Evolutionary conservation across 139 green algal genomes (phyloP).

Genomic region (Tetraselmis chui): DNA sequence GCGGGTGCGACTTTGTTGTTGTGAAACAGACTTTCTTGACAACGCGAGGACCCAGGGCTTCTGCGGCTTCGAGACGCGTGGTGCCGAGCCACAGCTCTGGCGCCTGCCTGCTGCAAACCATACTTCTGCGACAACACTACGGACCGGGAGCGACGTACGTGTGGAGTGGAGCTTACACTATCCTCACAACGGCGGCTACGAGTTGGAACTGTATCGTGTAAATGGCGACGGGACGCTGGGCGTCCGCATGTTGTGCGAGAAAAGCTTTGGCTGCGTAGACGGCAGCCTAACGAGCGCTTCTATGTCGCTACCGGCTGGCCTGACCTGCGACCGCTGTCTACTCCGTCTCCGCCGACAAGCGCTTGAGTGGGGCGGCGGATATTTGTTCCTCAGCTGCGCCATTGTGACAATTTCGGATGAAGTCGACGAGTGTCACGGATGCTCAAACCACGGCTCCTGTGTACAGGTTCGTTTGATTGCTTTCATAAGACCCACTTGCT

Average conservation of each 20-base stretch:
- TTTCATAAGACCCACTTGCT: no score
- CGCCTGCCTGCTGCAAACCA: background rate
- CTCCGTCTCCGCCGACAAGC: constrained; percentile 14
- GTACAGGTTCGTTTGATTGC: background rate
- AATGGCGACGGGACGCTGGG: background rate
- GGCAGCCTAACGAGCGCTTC: constrained; percentile 8
- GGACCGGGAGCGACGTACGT: background rate
- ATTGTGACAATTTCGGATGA: constrained; percentile 4
- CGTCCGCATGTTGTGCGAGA: constrained; percentile 1
- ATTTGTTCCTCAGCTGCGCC: constrained; percentile 18
- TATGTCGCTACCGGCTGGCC: constrained; percentile 1
- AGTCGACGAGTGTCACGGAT: constrained; percentile 20
- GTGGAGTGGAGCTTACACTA: constrained; percentile 23
- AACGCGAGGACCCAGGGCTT: background rate
- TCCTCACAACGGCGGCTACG: constrained; percentile 16
- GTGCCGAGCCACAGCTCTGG: background rate
- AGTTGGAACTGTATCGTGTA: constrained; percentile 11
- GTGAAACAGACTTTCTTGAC: background rate
- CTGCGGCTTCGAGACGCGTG: background rate
- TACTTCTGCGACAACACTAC: background rate
- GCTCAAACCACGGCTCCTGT: constrained; percentile 16
- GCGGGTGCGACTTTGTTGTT: background rate
- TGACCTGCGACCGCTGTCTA: constrained; percentile 9
- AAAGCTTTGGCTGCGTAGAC: constrained; percentile 15
- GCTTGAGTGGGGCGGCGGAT: constrained; percentile 17